Conservation (phyloP, 2,329 filamentous ascomycete species). For the Paradendryphiella salina region DNA sequence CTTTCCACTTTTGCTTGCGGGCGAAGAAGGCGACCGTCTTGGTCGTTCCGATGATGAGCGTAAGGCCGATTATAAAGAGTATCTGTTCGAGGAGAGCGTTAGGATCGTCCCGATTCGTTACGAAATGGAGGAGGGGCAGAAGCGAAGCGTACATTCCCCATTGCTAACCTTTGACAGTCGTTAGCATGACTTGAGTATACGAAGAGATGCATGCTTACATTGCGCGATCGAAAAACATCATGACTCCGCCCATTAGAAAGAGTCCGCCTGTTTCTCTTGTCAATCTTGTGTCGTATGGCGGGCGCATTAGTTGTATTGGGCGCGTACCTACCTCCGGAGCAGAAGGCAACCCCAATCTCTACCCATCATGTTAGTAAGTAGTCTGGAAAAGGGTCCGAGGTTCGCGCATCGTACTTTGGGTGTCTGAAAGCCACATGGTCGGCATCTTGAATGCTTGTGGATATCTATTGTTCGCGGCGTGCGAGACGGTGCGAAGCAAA, state of each 20-base stretch:
- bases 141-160: constrained; percentile 76
- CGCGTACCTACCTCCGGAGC: constrained; percentile 81
- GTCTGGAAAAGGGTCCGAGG: neutral
- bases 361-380: constrained; percentile 19
- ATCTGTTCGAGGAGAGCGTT: constrained; percentile 61
- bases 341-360: constrained; percentile 98
- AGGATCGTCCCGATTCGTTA: too few species aligned
- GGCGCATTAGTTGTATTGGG: constrained; percentile 19
- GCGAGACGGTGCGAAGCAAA: constrained; percentile 2
- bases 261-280: constrained; percentile 68
- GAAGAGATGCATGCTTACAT: constrained; percentile 62
- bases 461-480: constrained; percentile 4
- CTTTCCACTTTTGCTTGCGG: constrained; percentile 87
- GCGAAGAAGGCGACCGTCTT: constrained; percentile 96
- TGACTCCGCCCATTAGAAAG: constrained; percentile 90
- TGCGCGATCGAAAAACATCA: constrained; percentile 97
- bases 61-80: constrained; percentile 95
- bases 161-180: constrained; percentile 70
- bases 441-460: constrained; percentile 57
- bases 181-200: constrained; percentile 10
- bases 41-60: constrained; percentile 88
- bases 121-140: neutral
- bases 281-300: constrained; percentile 12
- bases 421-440: constrained; percentile 94
- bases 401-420: constrained; percentile 73